phyloP scores from a whole-genome alignment of 495 filamentous ascomycete species.

The Tirmania nivea region DNA sequence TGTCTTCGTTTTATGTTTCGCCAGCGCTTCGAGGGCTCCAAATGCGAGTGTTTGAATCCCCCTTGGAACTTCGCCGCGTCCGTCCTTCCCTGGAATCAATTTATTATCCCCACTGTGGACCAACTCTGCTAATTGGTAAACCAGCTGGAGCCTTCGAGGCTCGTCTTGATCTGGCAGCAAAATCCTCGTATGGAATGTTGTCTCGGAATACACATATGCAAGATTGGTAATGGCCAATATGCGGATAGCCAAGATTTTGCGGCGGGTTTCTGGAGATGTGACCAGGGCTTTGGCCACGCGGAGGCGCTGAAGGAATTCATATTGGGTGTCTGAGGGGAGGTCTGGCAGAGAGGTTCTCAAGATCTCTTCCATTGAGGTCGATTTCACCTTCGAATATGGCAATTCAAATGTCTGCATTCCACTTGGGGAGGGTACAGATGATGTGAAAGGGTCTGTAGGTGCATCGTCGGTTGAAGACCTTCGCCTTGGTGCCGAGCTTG shows the following conservation, averaged over 20 bases:
- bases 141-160: constrained; percentile 67
- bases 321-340: constrained; percentile 49
- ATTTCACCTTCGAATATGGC: constrained; percentile 38
- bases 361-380: constrained; percentile 42
- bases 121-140: constrained; percentile 78
- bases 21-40: constrained; percentile 55
- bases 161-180: constrained; percentile 77
- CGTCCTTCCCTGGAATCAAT: constrained; percentile 34
- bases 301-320: constrained; percentile 67
- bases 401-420: constrained; percentile 49
- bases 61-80: constrained; percentile 40
- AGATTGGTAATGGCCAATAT: constrained; percentile 79
- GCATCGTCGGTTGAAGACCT: constrained; percentile 10
- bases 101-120: constrained; percentile 37
- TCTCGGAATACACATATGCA: constrained; percentile 66
- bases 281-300: constrained; percentile 60
- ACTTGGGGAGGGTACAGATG: constrained; percentile 25
- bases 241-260: constrained; percentile 57
- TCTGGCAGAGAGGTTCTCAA: constrained; percentile 39
- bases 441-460: constrained; percentile 29
- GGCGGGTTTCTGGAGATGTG: constrained; percentile 39
- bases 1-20: constrained; percentile 52
- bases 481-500: constrained; percentile 11
- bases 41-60: constrained; percentile 68
- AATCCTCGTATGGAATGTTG: constrained; percentile 59